Conservation (phyloP, 306 rosid species). For the Amphicarpaea edgeworthii region DNA sequence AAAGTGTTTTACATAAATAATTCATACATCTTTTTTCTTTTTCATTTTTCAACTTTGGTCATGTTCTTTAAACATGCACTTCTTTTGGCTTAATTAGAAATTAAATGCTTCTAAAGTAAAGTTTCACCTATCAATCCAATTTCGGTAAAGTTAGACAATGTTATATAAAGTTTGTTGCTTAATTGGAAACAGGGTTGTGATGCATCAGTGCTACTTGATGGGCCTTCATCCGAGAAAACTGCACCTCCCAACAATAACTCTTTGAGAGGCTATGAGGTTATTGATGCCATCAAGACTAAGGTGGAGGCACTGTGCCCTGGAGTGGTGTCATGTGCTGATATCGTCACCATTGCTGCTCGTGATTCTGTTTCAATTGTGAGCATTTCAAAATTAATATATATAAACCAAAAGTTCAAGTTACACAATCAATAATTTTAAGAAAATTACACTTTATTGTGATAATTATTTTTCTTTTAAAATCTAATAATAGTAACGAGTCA, state of each 20-base stretch:
- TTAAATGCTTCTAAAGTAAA: not conserved
- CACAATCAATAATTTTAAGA: too few species aligned
- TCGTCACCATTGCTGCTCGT: conserved; percentile 77
- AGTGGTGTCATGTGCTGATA: conserved; percentile 88
- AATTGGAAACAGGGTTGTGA: conserved; percentile 78
- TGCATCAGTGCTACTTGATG: conserved; percentile 78
- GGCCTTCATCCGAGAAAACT: conserved; percentile 69
- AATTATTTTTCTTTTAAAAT: too few species aligned
- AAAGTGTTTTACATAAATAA: not conserved
- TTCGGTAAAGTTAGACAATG: not conserved
- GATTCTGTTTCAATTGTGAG: conserved; percentile 77
- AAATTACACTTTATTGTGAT: too few species aligned
- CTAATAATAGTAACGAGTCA: too few species aligned
- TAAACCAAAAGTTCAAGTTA: too few species aligned
- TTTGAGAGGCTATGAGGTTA: conserved; percentile 65
- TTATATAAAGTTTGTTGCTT: not conserved
- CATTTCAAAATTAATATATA: too few species aligned
- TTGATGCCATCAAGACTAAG: conserved; percentile 67
- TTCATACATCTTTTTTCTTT: not conserved
- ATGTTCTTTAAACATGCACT: not conserved
- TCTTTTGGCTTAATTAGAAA: not conserved
- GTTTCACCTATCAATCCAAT: not conserved
- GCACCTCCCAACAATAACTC: conserved; percentile 72
- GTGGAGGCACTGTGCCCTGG: conserved; percentile 76
- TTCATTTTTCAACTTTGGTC: conserved; percentile 4